Evolutionary conservation across 2,329 filamentous ascomycete genomes (phyloP).

Genomic region (Colletotrichum chlorophyti): DNA sequence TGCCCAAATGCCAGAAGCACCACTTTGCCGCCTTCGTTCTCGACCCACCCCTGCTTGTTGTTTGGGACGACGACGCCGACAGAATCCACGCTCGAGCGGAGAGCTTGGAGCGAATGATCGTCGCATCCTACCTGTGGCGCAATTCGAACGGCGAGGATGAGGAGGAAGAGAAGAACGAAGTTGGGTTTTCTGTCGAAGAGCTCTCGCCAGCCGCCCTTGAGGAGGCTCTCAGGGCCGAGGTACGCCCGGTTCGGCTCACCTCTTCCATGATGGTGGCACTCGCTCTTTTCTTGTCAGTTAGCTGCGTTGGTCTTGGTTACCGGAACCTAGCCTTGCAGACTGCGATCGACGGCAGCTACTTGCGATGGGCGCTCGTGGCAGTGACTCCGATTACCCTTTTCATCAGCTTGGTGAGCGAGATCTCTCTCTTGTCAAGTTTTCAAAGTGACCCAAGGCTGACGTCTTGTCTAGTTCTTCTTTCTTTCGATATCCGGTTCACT

Average conservation of each 20-base stretch:
- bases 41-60: conserved; percentile 62
- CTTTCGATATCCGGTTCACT: conserved; percentile 46
- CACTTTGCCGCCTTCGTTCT: conserved; percentile 71
- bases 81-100: conserved; percentile 59
- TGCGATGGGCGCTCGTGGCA: conserved; percentile 60
- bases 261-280: conserved; percentile 60
- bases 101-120: conserved; percentile 58
- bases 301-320: conserved; percentile 63
- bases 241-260: conserved; percentile 59
- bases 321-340: conserved; percentile 61
- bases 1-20: conserved; percentile 67
- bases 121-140: conserved; percentile 65
- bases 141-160: conserved; percentile 42
- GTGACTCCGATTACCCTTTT: conserved; percentile 63
- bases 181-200: conserved; percentile 46
- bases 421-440: fast-evolving
- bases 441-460: conserved; percentile 27
- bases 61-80: conserved; percentile 69
- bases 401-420: conserved; percentile 53
- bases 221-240: conserved; percentile 44
- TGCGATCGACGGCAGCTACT: conserved; percentile 57
- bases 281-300: conserved; percentile 59
- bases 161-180: conserved; percentile 49
- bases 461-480: conserved; percentile 55
- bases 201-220: conserved; percentile 51